Percentiles rank a stretch among this genome's conserved stretches.
phyloP scores from a whole-genome alignment of 169 alveolate species.

The Plasmodium malariae region DNA sequence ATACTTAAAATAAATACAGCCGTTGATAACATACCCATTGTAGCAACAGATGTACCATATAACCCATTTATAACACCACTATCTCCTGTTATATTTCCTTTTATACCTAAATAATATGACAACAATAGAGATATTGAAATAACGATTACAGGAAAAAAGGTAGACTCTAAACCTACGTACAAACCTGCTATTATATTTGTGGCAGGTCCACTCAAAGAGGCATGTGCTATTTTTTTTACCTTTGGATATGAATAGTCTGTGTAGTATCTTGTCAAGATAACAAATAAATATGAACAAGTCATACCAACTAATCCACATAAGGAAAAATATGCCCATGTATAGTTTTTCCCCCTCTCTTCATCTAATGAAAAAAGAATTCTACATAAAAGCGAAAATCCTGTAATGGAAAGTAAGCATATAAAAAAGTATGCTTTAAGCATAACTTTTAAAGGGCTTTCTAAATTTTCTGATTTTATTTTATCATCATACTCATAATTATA shows the following conservation, averaged over 20 bases:
- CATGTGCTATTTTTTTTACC: constrained; percentile 88
- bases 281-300: constrained; percentile 88
- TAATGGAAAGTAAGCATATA: constrained; percentile 81
- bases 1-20: constrained; percentile 86
- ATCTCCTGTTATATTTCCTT: constrained; percentile 37
- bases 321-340: constrained; percentile 81
- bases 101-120: constrained; percentile 80
- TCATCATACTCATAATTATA: constrained; percentile 80
- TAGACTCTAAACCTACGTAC: constrained; percentile 85
- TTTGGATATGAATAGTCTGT: constrained; percentile 90
- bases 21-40: constrained; percentile 91
- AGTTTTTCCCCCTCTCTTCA: constrained; percentile 12
- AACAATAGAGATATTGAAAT: constrained; percentile 80
- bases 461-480: constrained; percentile 14
- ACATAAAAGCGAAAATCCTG: constrained; percentile 86
- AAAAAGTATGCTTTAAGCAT: constrained; percentile 82
- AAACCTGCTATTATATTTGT: constrained; percentile 90
- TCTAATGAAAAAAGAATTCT: constrained; percentile 78
- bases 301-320: constrained; percentile 89
- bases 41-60: constrained; percentile 92
- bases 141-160: constrained; percentile 85
- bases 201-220: constrained; percentile 91
- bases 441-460: constrained; percentile 66
- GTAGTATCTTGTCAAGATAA: constrained; percentile 90
- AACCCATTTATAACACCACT: constrained; percentile 80